A percentile compares a stretch with the other conserved stretches of the same genome.
phyloP scores from a whole-genome alignment of 352 stramenopile species.

The Pythium pyrilobum region DNA sequence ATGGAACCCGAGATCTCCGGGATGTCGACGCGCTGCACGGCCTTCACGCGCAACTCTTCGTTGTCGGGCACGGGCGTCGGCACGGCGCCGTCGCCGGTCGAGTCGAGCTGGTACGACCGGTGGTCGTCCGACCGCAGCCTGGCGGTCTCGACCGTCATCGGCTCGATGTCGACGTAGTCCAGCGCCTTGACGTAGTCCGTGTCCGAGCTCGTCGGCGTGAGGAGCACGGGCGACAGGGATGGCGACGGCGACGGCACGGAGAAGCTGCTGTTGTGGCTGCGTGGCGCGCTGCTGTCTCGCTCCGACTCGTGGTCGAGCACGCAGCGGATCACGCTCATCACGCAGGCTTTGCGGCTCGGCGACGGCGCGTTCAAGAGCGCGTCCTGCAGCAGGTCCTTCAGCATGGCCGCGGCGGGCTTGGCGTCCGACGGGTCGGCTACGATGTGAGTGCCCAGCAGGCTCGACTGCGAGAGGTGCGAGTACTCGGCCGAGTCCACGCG shows the following conservation, averaged over 20 bases:
- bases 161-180: neutral
- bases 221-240: slow-evolving; percentile 5
- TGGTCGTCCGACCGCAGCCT: neutral
- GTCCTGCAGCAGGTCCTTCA: slow-evolving; percentile 36
- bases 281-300: neutral
- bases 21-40: slow-evolving; percentile 35
- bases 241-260: no score
- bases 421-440: slow-evolving; percentile 18
- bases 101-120: slow-evolving; percentile 25
- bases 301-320: slow-evolving; percentile 27
- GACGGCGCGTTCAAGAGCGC: slow-evolving; percentile 26
- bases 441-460: slow-evolving; percentile 22
- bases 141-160: neutral
- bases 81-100: slow-evolving; percentile 28
- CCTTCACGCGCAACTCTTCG: slow-evolving; percentile 36
- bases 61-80: slow-evolving; percentile 28
- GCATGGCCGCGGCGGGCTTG: slow-evolving; percentile 17
- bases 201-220: slow-evolving; percentile 15
- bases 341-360: slow-evolving; percentile 26
- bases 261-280: neutral
- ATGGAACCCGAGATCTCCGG: slow-evolving; percentile 33
- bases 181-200: neutral
- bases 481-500: slow-evolving; percentile 47
- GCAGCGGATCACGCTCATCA: slow-evolving; percentile 43
- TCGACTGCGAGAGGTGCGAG: slow-evolving; percentile 22